Percentiles rank a stretch among this genome's conserved stretches.
Conservation (phyloP, 23 red algal species). For the Gracilaria caudata region DNA sequence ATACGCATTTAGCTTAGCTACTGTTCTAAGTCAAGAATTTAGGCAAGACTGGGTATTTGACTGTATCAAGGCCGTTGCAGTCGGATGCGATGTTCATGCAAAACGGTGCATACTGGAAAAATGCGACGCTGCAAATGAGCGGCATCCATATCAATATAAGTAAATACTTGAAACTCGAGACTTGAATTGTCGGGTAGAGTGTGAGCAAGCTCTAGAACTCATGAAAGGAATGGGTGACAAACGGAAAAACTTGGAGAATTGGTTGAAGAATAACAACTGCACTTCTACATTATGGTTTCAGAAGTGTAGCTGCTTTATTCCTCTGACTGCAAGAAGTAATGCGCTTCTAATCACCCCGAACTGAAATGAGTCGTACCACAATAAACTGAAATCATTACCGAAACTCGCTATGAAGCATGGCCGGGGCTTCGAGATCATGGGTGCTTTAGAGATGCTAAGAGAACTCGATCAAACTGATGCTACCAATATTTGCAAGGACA, state of each 20-base stretch:
- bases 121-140: neutral
- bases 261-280: neutral
- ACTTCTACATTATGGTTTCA: neutral
- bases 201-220: neutral
- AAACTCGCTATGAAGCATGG: neutral
- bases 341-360: neutral
- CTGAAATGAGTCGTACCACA: neutral
- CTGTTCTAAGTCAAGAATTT: neutral
- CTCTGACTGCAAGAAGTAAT: neutral
- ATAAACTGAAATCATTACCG: neutral
- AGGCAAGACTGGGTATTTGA: neutral
- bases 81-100: constrained; percentile 27
- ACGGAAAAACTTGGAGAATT: neutral
- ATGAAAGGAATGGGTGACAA: neutral
- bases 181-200: neutral
- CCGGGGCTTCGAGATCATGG: neutral
- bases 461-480: neutral
- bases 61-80: neutral
- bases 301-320: neutral
- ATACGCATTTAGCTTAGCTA: neutral
- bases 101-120: constrained; percentile 13
- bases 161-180: neutral
- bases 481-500: neutral
- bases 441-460: neutral
- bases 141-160: neutral